Base-by-base conservation (phyloP, 2,329 filamentous ascomycete species). In the Cladosporium colombiae region DNA sequence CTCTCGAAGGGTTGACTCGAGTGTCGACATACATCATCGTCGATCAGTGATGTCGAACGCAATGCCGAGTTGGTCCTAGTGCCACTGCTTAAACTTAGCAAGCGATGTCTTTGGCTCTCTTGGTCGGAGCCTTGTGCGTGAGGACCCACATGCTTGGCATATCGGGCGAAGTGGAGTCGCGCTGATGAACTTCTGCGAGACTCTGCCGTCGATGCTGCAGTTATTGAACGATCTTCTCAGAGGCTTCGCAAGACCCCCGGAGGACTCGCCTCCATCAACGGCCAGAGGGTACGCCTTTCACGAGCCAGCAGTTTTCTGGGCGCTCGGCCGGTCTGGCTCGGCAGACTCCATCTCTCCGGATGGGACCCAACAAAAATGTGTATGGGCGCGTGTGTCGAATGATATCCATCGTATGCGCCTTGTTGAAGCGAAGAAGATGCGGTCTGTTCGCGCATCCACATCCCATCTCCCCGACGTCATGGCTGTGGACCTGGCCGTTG, bases 51-150 rank as follows among this genome's bases (percentile, higher is more conserved):
- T 40, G 49, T 56, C 61, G 50, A 56, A 29, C 21, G 18, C 35
- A n/a, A 31, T 55, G 61, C 61, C 61, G 61, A 63, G 50, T 56
- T 31, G 7, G 50, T 46, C 50, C 35, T 63, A 63, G 61, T 33
- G 61, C 35, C 23, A 40, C 61, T 63, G 61, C 61, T 63, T 63
- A 63, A 63, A 40, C 25, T 52, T 55, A 63, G 61, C 35, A 63
- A 63, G 61, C 61, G 50, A 63, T 56, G 29, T 63, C 61, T 63
- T 63, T 63, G 61, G 49, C 50, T 52, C 61, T 63, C 61, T 63
- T 63, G 50, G 35, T 27, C 50, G 33, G 49, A 63, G 61, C 31
- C 61, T 56, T 56, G 49, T 56, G 50, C 61, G 27, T 18, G 14
- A 29, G 23, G 25, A 25, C 16, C 50, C 50, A 52, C 33, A 29